Base-by-base conservation (phyloP, 2,329 filamentous ascomycete species). In the Aureobasidium leucospermi region DNA sequence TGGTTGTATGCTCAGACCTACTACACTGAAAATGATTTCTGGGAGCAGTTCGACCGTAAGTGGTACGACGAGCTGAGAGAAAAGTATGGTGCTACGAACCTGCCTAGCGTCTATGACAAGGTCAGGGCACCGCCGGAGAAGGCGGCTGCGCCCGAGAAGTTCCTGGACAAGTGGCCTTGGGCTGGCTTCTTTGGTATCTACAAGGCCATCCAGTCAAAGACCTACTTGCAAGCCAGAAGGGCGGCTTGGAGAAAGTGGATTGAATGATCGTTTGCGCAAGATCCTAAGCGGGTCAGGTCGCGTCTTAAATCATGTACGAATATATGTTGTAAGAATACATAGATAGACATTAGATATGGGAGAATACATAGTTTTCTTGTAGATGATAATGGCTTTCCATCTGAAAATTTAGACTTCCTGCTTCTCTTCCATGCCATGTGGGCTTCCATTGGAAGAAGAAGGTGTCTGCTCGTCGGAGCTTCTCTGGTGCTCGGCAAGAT, bases 1-100 rank as follows among this genome's bases (percentile, higher is more conserved):
- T 87, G 84, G 76, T 72, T 89, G 1, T 89, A 89, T 63, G 85
- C 85, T 0, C 85, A 88, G 60, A 82, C 84, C 0, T 88, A 85
- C 70, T 87, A 87, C 69, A 81, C 78, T 3, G 81, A 86, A 67
- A 78, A 81, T 0, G 86, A 89, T 63, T 89, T 89, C 68, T 88
- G 86, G 85, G 69, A 74, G 9, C 77, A 82, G 57, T 89, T 88
- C 62, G 81, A 87, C 67, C 75, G 77, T 39, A 65, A 73, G 7
- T 81, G 81, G 67, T 88, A 89, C 62, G 81, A 87, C 46, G 69
- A 67, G 2, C 71, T 88, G 56, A 73, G 86, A 16, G 69, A 70
- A 28, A 83, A 80, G 66, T 89, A 88, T 66, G 72, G 75, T 4
- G 86, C 86, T 0, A 73, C 73, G 1, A 79, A 81, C 49, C 67